phyloP scores from a whole-genome alignment of 2,329 filamentous ascomycete species.

The Colletotrichum orchidophilum region DNA sequence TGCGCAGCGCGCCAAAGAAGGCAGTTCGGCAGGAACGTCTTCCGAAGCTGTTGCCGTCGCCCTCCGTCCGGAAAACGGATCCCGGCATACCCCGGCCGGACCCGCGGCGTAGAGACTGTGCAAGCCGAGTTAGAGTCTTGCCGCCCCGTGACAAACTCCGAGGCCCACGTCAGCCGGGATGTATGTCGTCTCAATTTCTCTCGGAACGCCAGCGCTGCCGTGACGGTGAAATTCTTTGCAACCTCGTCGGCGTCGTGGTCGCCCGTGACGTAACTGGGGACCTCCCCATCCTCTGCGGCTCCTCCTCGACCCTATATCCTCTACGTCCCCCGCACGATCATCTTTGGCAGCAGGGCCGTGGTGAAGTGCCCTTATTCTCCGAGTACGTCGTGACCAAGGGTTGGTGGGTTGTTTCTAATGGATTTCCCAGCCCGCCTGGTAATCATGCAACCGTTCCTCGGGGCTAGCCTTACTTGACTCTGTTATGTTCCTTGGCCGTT shows the following conservation, averaged over 20 bases:
- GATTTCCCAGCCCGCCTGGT: slow-evolving; percentile 75
- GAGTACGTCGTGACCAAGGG: slow-evolving; percentile 68
- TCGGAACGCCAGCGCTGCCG: slow-evolving; percentile 47
- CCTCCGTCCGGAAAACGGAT: background rate
- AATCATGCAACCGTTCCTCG: slow-evolving; percentile 73
- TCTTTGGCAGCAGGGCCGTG: slow-evolving; percentile 66
- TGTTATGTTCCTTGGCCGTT: slow-evolving; percentile 62
- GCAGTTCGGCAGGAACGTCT: background rate
- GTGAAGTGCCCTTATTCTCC: slow-evolving; percentile 66
- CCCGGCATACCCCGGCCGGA: background rate
- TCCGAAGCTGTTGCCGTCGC: background rate
- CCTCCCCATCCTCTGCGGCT: slow-evolving; percentile 56
- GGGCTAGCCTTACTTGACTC: slow-evolving; percentile 53
- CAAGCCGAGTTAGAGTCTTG: background rate
- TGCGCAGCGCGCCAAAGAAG: background rate
- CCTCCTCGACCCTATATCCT: slow-evolving; percentile 77
- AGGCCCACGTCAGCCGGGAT: slow-evolving; percentile 40
- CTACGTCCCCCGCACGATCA: slow-evolving; percentile 73
- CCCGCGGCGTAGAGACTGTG: background rate
- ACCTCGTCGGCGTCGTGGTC: slow-evolving; percentile 62
- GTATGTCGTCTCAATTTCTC: slow-evolving; percentile 44
- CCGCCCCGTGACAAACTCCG: slow-evolving; percentile 32
- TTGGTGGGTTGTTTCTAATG: slow-evolving; percentile 71
- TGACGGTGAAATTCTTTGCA: slow-evolving; percentile 56
- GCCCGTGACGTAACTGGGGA: slow-evolving; percentile 48